Evolutionary conservation across 2,329 filamentous ascomycete genomes (phyloP).

Genomic region (Colletotrichum australisinense): DNA sequence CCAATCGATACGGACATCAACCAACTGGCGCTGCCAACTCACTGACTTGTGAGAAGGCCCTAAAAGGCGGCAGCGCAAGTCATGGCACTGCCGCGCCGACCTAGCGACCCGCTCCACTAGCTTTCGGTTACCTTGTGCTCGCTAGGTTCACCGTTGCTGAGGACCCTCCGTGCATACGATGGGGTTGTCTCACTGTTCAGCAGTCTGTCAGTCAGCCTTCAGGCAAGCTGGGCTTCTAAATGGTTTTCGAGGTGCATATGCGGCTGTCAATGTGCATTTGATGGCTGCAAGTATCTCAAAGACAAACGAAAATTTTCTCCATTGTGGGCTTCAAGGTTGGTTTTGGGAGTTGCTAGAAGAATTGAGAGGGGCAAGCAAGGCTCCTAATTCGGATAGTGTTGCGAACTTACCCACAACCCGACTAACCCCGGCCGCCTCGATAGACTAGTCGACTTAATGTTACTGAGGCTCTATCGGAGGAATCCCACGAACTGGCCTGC

Average conservation of each 20-base stretch:
- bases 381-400: constrained; percentile 28
- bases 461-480: constrained; percentile 25
- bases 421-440: neutral
- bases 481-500: constrained; percentile 11
- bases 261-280: constrained; percentile 16
- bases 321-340: constrained; percentile 1
- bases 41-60: neutral
- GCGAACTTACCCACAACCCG: constrained; percentile 28
- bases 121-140: neutral
- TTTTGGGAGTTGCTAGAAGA: constrained; percentile 9
- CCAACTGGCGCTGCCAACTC: neutral
- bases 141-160: constrained; percentile 17
- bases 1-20: neutral
- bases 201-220: neutral
- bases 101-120: constrained; percentile 17
- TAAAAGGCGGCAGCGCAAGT: neutral
- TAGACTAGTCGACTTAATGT: neutral
- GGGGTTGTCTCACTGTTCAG: neutral
- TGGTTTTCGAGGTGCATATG: constrained; percentile 6
- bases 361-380: constrained; percentile 14
- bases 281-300: constrained; percentile 8
- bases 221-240: neutral
- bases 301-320: neutral
- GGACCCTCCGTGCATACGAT: constrained; percentile 13
- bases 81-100: neutral